Percentiles rank a stretch among this genome's conserved stretches.
These are phyloP conservation scores for Chlamydomonas sphaeroides DNA, from an alignment of 139 green algal genomes.

Conservation along the genomic window DNA sequence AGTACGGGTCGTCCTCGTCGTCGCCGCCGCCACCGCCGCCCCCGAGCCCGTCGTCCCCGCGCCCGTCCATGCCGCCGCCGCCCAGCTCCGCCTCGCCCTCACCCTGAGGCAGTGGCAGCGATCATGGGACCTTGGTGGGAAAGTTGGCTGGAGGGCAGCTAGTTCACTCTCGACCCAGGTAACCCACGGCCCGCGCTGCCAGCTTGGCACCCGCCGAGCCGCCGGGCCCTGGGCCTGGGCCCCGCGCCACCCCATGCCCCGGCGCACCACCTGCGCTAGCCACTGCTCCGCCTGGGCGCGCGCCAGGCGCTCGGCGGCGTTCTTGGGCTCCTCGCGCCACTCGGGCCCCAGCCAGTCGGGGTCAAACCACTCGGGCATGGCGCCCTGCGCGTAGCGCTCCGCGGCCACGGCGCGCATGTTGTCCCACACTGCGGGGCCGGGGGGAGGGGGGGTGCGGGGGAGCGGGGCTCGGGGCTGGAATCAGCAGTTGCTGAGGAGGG, in stretches of 20 bases:
- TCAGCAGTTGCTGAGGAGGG: too few species aligned
- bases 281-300: not conserved
- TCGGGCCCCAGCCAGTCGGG: conserved; percentile 51
- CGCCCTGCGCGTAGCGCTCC: conserved; percentile 44
- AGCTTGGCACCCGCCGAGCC: too few species aligned
- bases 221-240: too few species aligned
- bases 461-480: too few species aligned
- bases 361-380: conserved; percentile 65
- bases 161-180: too few species aligned
- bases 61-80: not conserved
- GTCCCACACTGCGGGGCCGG: conserved; percentile 58
- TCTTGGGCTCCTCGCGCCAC: conserved; percentile 59
- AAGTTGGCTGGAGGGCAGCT: too few species aligned
- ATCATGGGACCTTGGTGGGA: too few species aligned
- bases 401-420: conserved; percentile 49
- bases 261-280: not conserved
- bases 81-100: too few species aligned
- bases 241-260: too few species aligned
- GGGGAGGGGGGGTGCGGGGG: not conserved
- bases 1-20: conserved; percentile 68
- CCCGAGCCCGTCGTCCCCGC: not conserved
- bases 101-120: too few species aligned
- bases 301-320: conserved; percentile 43
- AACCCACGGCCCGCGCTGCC: too few species aligned
- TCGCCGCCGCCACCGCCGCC: conserved; percentile 42